Evolutionary conservation across 202 grass and related monocot species (phyloP), one percentile per base, ranked within the genome.

Genomic region (Musa balbisiana): DNA sequence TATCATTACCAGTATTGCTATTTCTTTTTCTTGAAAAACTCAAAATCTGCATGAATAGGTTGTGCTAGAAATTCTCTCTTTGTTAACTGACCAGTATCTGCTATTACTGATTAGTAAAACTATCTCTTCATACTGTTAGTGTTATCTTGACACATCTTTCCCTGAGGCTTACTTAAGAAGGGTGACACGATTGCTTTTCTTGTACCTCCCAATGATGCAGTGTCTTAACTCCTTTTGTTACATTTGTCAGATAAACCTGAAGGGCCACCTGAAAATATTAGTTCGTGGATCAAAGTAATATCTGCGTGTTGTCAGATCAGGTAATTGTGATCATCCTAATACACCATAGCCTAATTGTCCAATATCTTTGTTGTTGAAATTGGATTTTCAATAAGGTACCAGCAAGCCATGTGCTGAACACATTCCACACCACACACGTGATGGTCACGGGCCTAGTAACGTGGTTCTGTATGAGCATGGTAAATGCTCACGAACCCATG

Each of bases 221-320:
- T 75, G 2, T 19, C 14, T 16, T 33, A 67, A 33, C 11, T 15
- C 23, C 15, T 60, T 77, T 4, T 20, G 77, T 76, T 69, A 10
- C 43, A 55, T 69, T 75, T 74, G 72, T 60, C 79, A 86, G 90
- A 76, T 84, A 22, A 13, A 66, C 66, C 62, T 84, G 81, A 73
- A 60, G 83, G 86, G 65, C 94, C 88, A 64, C 94, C 90, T 67
- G 72, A 74, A 81, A 93, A 98, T 67, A 91, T 98, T 75, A 78
- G 73, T 83, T 84, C 81, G 79, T 93, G 83, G 86, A 86, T 98
- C 79, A 89, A 80, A 85, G 15, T 91, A 86, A 56, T 88, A 58
- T 93, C 90, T 22, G 81, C 87, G 71, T 91, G 88, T 84, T 88
- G 86, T 84, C 92, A 88, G 83, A 81, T 98, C 54, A 91, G 88